These are phyloP conservation scores for Plasmodium cynomolgi DNA, from an alignment of 169 alveolate genomes.

Conservation along the genomic window DNA sequence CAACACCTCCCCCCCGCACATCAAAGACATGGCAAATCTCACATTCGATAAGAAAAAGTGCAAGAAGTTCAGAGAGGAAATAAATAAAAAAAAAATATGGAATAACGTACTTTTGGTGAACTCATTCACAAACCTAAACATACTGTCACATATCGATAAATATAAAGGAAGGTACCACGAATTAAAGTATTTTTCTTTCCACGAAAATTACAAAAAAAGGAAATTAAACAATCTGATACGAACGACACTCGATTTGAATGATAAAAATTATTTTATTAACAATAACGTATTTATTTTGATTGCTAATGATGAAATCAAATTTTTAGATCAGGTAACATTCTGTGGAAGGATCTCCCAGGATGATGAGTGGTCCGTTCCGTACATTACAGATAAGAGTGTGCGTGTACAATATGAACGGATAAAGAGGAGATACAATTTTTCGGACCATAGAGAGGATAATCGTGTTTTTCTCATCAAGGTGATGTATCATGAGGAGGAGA, in stretches of 20 bases:
- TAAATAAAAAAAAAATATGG: constrained; percentile 69
- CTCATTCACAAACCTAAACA: constrained; percentile 32
- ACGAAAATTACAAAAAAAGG: constrained; percentile 6
- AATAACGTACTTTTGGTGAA: constrained; percentile 22
- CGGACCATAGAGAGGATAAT: constrained; percentile 9
- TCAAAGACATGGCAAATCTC: constrained; percentile 11
- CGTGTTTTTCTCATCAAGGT: constrained; percentile 49
- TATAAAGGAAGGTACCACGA: constrained; percentile 43
- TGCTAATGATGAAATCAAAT: constrained; percentile 52
- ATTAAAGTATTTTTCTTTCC: constrained; percentile 16
- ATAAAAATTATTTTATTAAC: constrained; percentile 33
- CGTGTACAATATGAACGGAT: constrained; percentile 20
- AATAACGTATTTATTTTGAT: constrained; percentile 49
- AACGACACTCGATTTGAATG: constrained; percentile 37
- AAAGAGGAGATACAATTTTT: constrained; percentile 20
- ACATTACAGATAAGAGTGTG: constrained; percentile 11
- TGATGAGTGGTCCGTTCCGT: not conserved
- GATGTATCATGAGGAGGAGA: constrained; percentile 15
- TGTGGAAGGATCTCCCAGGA: constrained; percentile 4
- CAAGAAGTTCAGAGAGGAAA: not conserved
- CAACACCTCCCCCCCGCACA: not conserved
- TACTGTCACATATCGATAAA: constrained; percentile 51
- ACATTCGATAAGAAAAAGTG: constrained; percentile 14
- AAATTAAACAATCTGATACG: constrained; percentile 37
- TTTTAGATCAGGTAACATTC: constrained; percentile 4